Base-by-base conservation (phyloP, 1,284 basidiomycete genomes). In the Bothia castanella region DNA sequence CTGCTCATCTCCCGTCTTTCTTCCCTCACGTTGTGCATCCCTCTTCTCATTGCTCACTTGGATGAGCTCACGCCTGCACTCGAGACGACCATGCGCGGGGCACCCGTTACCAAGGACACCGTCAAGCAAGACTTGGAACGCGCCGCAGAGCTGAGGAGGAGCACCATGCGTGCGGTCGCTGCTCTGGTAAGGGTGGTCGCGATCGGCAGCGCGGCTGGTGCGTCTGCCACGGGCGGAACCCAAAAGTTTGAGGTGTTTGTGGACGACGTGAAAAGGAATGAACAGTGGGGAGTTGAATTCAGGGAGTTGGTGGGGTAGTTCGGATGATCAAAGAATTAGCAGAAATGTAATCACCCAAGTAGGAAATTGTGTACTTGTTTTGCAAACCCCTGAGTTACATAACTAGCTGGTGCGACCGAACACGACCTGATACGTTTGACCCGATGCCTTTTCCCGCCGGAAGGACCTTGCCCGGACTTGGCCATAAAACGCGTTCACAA, bases 101-200 rank as follows among this genome's bases (percentile, higher is more conserved):
- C 86, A 9, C 87, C 87, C 11, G 83, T 92, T 41, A 92, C 89
- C 51, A 94, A 94, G 70, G 92, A 95, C 67, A 94, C 92, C 0
- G 94, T 98, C 54, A 97, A 97, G 73, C 96, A 98, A 71, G 96
- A 99, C 61, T 72, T 97, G 43, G 96, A 99, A 72, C 85, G 95
- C 30, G 89, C 92, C 3, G 88, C 88, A 21, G 95, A 97, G 70
- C 76, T 97, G 60, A 92, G 97, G 72, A 75, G 89, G 52, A 92
- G 90, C 61, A 89, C 92, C 11, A 75, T 96, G 58, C 76, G 94
- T 31, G 92, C 92, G 5, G 80, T 92, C 36, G 87, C 86, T 20
- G 91, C 91, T n/a, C 74, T 97, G 49, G 87, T 85, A 69, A 88
- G 83, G 69, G 79, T 87, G 40, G 66, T 69, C 25, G 76, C 77